Evolutionary conservation across 148 eudicot species (phyloP), one percentile per base, ranked within the genome.

Genomic region (Persicaria maculosa): DNA sequence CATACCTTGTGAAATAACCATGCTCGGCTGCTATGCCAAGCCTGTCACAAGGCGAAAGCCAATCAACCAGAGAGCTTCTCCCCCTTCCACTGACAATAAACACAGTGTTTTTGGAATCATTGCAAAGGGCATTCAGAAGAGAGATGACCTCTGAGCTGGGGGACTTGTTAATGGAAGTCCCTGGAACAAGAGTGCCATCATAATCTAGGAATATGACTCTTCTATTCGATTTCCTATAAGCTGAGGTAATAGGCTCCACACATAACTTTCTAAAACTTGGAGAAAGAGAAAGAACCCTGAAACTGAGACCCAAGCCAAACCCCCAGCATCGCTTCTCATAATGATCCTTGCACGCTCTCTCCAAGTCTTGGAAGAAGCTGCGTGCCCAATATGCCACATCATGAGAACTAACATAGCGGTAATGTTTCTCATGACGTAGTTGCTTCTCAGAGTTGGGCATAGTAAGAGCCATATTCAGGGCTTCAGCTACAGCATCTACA

Each of bases 381-480:
- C 86, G 84, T 4, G 89, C 94, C 98, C 98, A 91, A 75, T 93
- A 93, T 10, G 87, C 96, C 72, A 93, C 96, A 69, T 93, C 92
- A 70, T 93, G 98, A 74, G 98, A 89, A 72, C 97, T 91, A 68
- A 91, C 88, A 72, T 93, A 93, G 52, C 81, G 76, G 72, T 88
- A 93, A 73, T 93, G 98, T 79, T 93, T 91, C 64, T 93, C 92
- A 78, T 93, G 96, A 40, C 96, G 83, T 74, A 90, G 72, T 9
- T 80, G 83, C 77, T 86, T 90, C 77, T 90, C 96, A 8, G 79
- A 4, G 65, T 81, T 81, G 11, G 86, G 54, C 86, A 90, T 85
- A 15, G 86, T 80, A 47, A 90, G 87, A 71, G 92, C 96, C 68
- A 61, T 48, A 80, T 79, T 81, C 79, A 90, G 68, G 17, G 92